Evolutionary conservation across 73 alveolate species (phyloP).

Genomic region (Blepharisma japonicum): DNA sequence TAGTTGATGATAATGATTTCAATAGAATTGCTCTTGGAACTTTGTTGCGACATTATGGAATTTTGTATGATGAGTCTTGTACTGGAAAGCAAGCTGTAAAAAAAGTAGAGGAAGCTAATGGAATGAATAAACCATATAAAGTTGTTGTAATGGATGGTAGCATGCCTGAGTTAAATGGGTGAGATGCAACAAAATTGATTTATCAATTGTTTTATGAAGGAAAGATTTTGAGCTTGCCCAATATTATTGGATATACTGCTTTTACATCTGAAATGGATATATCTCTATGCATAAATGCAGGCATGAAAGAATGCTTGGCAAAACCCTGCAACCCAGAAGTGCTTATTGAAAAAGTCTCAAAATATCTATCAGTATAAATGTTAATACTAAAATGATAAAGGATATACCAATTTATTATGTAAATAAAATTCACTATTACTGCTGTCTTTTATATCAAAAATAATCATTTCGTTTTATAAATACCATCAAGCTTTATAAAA

Average conservation of each 20-base stretch:
- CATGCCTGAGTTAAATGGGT: conserved; percentile 21
- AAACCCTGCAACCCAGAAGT: not conserved
- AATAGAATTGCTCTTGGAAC: not conserved
- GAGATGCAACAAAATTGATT: not conserved
- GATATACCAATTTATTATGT: no score
- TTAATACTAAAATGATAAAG: no score
- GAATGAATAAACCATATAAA: not conserved
- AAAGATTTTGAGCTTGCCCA: not conserved
- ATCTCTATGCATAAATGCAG: not conserved
- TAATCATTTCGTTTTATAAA: no score
- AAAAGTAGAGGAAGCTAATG: not conserved
- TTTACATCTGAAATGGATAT: not conserved
- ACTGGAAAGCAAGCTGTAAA: conserved; percentile 5
- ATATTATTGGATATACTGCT: conserved; percentile 23
- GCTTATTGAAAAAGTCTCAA: no score
- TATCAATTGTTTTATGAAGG: not conserved
- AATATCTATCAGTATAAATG: no score
- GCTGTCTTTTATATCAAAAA: no score
- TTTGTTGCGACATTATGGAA: not conserved
- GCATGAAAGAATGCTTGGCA: not conserved
- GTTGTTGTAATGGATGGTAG: not conserved
- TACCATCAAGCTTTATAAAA: no score
- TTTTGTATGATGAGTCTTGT: not conserved
- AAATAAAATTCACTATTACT: no score
- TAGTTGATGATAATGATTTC: not conserved